phyloP scores from a whole-genome alignment of 441 rosid species.

The Breynia disticha region DNA sequence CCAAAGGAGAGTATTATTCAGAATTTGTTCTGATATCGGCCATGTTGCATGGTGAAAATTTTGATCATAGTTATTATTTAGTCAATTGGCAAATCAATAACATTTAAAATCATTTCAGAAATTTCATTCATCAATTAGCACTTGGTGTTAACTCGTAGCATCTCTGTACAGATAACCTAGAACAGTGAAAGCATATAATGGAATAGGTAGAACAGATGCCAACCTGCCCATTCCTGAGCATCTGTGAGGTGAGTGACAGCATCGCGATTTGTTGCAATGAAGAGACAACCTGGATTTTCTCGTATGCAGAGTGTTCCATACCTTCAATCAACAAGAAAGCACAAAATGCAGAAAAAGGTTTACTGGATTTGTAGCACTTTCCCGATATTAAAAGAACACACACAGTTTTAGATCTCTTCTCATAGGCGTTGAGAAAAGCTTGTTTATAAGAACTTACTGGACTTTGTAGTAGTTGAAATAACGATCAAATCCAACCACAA shows the following conservation, averaged over 20 bases:
- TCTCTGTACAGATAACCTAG: not conserved
- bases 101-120: not conserved
- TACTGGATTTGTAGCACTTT: too few species aligned
- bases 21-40: too few species aligned
- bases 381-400: too few species aligned
- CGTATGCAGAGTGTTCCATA: conserved; percentile 89
- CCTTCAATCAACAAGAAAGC: conserved; percentile 30
- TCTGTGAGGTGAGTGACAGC: conserved; percentile 84
- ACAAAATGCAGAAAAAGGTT: conserved; percentile 4
- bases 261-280: conserved; percentile 88
- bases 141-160: not conserved
- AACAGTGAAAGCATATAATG: not conserved
- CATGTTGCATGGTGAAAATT: too few species aligned
- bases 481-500: conserved; percentile 88
- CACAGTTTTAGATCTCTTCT: too few species aligned
- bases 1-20: not conserved
- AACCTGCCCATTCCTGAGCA: conserved; percentile 97
- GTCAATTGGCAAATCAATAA: not conserved
- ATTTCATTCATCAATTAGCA: not conserved
- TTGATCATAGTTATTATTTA: too few species aligned
- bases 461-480: conserved; percentile 84
- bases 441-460: conserved; percentile 47
- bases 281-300: conserved; percentile 90
- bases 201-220: conserved; percentile 5
- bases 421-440: not conserved